Evolutionary conservation across 345 rosid genomes (phyloP).

Genomic region (Citrus glauca): DNA sequence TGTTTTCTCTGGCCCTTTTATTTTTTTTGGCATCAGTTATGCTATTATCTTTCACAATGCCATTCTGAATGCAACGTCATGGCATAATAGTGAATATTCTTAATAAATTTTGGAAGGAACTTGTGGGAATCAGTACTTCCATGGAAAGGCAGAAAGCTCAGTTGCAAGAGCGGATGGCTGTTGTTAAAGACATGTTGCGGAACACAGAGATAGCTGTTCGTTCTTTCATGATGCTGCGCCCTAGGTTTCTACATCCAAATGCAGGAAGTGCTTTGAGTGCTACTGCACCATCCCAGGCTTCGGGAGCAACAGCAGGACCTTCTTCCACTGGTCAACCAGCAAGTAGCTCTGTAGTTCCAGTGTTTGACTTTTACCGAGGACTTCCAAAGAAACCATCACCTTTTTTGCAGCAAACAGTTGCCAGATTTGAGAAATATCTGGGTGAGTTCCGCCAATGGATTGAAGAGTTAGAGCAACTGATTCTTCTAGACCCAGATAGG

Average conservation of each 20-base stretch:
- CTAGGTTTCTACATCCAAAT: conserved; percentile 64
- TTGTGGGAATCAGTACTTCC: conserved; percentile 79
- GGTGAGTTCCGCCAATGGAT: conserved; percentile 83
- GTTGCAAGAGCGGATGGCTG: conserved; percentile 74
- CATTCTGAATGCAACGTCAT: not conserved
- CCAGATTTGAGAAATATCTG: conserved; percentile 83
- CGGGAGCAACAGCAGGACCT: conserved; percentile 47
- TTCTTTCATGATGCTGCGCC: conserved; percentile 77
- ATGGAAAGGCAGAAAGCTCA: conserved; percentile 83
- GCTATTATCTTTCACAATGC: not conserved
- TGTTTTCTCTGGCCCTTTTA: not conserved
- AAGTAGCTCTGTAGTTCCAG: conserved; percentile 47
- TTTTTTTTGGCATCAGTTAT: not conserved
- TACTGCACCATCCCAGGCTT: conserved; percentile 55
- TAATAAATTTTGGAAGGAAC: conserved; percentile 47
- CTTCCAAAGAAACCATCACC: conserved; percentile 88
- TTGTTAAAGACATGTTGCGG: conserved; percentile 76
- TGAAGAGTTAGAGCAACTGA: conserved; percentile 90
- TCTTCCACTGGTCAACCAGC: conserved; percentile 56
- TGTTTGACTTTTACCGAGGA: conserved; percentile 82
- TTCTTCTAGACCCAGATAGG: conserved; percentile 66
- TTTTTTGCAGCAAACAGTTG: conserved; percentile 74
- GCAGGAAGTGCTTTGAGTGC: conserved; percentile 45
- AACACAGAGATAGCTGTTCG: conserved; percentile 86
- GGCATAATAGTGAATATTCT: not conserved